Evolutionary conservation across 495 filamentous ascomycete genomes (phyloP), one percentile per base, ranked within the genome.

Genomic region (Penicillium manginii): DNA sequence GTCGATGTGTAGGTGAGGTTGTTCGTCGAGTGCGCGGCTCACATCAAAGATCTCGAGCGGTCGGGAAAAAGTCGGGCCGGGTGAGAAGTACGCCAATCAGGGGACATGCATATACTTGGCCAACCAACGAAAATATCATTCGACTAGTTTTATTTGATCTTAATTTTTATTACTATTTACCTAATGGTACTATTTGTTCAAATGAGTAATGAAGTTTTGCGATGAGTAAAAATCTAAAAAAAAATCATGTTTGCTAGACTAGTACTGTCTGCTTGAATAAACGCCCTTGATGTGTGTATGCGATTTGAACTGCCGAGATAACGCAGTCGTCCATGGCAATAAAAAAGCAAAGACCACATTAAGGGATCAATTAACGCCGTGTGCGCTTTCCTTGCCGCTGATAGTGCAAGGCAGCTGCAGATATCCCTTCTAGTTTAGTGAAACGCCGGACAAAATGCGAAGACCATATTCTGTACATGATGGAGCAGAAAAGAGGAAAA

Each of bases 401-500:
- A n/a, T 46, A 26, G 33, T 22, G 39, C 48, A 26, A 35, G 55
- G 49, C 43, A 59, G 57, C 53, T 49, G 37, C 45, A 53, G 54
- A 55, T 29, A 29, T 39, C 17, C 65, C 63, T 54, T 74, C 73
- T 74, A 74, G 59, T 42, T 63, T 60, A 50, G 40, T 74, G 68
- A 48, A 55, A 77, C 72, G 74, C 74, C 39, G 64, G 15, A 60
- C 57, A 52, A 15, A 23, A 57, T 67, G 51, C 58, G 62, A 31
- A 62, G 52, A 52, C 39, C 45, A 14, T 51, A 56, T 56, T 48
- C 46, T 67, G 54, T 69, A 64, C 62, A 65, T 37, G 60, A 50
- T 37, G 63, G 42, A 39, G 21, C 33, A 29, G 42, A 45, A 56
- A 43, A 49, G 55, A 50, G 26, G 35, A 55, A 57, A 60, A 57